Percentiles rank a stretch among this genome's conserved stretches.
These are phyloP conservation scores for Phytophthora fragariae DNA, from an alignment of 352 stramenopile species.

Conservation along the genomic window DNA sequence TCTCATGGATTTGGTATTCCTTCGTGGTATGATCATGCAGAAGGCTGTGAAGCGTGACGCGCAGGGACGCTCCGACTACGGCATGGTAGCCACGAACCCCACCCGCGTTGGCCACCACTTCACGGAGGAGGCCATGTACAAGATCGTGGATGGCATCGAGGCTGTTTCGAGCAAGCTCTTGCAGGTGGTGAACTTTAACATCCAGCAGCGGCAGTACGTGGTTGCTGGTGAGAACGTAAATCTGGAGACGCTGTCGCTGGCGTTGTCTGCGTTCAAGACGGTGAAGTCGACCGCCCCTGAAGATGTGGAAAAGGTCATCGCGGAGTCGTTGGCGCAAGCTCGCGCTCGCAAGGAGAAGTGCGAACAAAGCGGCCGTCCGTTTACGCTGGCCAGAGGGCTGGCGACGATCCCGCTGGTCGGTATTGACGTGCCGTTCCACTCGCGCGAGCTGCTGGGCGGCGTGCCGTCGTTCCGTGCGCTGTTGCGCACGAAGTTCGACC, in stretches of 20 bases:
- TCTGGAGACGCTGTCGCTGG: conserved; percentile 79
- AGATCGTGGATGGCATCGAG: conserved; percentile 75
- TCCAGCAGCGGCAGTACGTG: conserved; percentile 86
- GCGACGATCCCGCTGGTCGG: conserved; percentile 90
- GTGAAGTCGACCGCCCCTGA: conserved; percentile 54
- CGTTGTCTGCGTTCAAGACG: conserved; percentile 58
- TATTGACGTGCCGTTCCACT: conserved; percentile 93
- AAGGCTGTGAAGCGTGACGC: conserved; percentile 67
- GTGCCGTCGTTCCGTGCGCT: conserved; percentile 84
- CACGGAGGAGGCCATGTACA: conserved; percentile 71
- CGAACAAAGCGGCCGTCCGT: conserved; percentile 57
- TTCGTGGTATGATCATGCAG: conserved; percentile 75
- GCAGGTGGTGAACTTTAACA: conserved; percentile 92
- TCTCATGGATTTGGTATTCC: conserved; percentile 79
- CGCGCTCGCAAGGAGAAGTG: conserved; percentile 67
- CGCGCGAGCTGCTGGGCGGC: conserved; percentile 78
- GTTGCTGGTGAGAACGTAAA: conserved; percentile 86
- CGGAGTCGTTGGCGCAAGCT: conserved; percentile 65
- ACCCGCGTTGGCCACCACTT: conserved; percentile 75
- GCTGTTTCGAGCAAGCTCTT: conserved; percentile 71
- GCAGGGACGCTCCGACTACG: conserved; percentile 84
- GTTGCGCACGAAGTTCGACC: conserved; percentile 74
- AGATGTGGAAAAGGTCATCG: conserved; percentile 61
- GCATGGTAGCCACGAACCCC: conserved; percentile 90
- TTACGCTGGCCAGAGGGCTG: conserved; percentile 64